phyloP scores from a whole-genome alignment of 1,284 basidiomycete species.

The Cryptococcus wingfieldii region DNA sequence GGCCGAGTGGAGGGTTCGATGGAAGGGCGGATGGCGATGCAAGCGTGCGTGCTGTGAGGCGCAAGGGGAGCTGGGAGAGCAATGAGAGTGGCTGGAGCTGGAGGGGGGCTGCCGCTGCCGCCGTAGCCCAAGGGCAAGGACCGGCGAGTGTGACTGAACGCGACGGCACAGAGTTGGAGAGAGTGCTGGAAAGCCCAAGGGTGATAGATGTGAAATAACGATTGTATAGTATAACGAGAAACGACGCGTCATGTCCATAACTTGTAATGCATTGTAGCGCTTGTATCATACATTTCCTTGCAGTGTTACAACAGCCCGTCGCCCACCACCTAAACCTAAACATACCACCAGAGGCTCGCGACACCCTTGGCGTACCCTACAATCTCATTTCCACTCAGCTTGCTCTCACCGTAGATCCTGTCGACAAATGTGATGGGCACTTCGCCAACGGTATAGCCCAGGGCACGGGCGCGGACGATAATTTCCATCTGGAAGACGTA shows the following conservation, averaged over 20 bases:
- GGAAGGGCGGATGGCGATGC: conserved; percentile 30
- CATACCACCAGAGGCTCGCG: conserved; percentile 67
- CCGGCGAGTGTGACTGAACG: not conserved
- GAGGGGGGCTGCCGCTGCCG: conserved; percentile 1
- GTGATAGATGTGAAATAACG: not conserved
- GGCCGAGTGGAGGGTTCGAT: conserved; percentile 7
- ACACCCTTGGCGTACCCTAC: conserved; percentile 85
- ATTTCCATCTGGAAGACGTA: conserved; percentile 98
- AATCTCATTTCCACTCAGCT: conserved; percentile 81
- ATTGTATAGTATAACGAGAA: not conserved
- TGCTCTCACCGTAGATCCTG: conserved; percentile 86
- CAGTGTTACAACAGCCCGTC: not conserved
- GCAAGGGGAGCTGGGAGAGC: conserved; percentile 35
- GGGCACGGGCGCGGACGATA: conserved; percentile 78
- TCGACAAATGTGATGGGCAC: conserved; percentile 92
- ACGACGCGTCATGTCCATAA: not conserved
- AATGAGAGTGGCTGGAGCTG: conserved; percentile 28
- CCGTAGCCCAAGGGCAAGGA: not conserved
- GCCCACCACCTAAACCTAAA: conserved; percentile 36
- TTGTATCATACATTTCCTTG: not conserved
- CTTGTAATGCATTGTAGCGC: not conserved
- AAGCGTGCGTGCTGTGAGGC: conserved; percentile 27
- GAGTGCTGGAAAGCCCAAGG: not conserved
- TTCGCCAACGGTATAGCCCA: conserved; percentile 80
- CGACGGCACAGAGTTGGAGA: not conserved